phyloP scores from a whole-genome alignment of 306 rosid genomes.

The Lagenaria siceraria region DNA sequence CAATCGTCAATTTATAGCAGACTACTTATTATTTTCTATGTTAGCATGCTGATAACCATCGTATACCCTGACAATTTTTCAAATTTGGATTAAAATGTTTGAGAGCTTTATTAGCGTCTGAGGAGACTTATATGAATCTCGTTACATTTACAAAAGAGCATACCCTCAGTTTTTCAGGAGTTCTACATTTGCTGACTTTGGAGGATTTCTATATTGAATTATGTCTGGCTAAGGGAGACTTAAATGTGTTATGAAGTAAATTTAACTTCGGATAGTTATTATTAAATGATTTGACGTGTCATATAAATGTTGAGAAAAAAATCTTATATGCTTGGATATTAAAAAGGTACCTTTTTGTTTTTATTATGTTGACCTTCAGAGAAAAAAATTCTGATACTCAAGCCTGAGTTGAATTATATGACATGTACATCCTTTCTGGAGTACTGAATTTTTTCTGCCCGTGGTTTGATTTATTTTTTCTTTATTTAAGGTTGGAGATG shows the following conservation, averaged over 20 bases:
- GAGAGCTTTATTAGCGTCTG: neutral
- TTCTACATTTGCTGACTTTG: neutral
- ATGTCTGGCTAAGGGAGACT: neutral
- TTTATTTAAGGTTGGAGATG: slow-evolving; percentile 84
- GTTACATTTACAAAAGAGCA: neutral
- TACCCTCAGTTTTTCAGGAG: neutral
- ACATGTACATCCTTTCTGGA: neutral
- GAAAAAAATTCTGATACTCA: neutral
- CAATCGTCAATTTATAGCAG: neutral
- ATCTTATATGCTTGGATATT: neutral
- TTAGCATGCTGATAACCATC: neutral
- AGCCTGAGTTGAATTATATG: neutral
- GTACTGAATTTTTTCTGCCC: neutral
- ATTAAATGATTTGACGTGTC: neutral
- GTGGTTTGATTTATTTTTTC: slow-evolving; percentile 17
- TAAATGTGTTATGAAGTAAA: neutral
- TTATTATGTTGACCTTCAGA: neutral
- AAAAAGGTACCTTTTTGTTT: neutral
- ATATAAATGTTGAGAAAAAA: neutral
- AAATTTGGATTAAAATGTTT: neutral
- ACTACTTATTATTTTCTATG: neutral
- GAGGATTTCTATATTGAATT: neutral
- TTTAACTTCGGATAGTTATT: neutral
- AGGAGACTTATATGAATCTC: neutral
- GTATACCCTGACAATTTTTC: neutral